Conservation (phyloP, 73 alveolate species). For the Uronychia binucleata region DNA sequence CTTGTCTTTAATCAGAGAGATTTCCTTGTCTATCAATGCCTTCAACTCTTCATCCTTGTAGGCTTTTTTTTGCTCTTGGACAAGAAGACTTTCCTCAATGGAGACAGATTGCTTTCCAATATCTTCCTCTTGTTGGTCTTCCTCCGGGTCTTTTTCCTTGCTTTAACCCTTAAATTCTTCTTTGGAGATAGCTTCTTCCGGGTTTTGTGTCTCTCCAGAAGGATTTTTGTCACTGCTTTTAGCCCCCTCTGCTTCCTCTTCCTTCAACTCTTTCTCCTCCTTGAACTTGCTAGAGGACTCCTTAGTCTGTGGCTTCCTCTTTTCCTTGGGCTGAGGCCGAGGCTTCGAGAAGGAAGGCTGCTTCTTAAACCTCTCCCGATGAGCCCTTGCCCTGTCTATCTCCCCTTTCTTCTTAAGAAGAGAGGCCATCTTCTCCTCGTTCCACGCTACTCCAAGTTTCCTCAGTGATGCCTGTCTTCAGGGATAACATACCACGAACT, state of each 20-base stretch:
- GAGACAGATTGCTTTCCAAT: too few species aligned
- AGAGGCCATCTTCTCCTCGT: neutral
- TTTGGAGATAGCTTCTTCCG: neutral
- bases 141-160: too few species aligned
- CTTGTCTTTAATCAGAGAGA: neutral
- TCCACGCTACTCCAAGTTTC: neutral
- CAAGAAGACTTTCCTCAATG: neutral
- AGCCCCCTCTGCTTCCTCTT: conserved; percentile 13
- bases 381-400: neutral
- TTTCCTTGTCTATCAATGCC: neutral
- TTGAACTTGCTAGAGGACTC: conserved; percentile 13
- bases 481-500: neutral
- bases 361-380: too few species aligned
- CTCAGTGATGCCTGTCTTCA: neutral
- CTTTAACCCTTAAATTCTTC: too few species aligned
- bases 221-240: conserved; percentile 2
- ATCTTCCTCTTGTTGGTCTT: too few species aligned
- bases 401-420: neutral
- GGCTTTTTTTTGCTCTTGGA: neutral
- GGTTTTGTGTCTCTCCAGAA: neutral
- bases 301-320: conserved; percentile 2
- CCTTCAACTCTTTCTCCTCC: neutral
- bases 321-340: neutral
- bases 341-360: conserved; percentile 14
- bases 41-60: neutral